Conservation (phyloP, 768 basidiomycete species). For the Podaxis sp. region DNA sequence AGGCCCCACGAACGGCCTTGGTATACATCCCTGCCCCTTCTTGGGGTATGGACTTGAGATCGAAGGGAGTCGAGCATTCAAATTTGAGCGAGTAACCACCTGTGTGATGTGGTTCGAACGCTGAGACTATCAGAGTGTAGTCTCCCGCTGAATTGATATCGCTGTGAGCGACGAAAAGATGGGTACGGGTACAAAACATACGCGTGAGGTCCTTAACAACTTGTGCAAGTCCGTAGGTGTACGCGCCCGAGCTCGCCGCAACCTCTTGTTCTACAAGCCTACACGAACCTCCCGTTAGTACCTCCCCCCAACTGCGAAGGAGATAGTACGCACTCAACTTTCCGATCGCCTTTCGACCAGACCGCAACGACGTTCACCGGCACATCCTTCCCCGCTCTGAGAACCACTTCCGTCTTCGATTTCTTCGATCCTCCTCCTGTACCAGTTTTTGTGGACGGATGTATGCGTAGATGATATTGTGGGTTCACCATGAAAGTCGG, state of each 20-base stretch:
- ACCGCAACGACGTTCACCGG: conserved; percentile 73
- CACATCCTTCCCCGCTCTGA: conserved; percentile 61
- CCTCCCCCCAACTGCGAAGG: neutral
- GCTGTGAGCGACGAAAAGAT: neutral
- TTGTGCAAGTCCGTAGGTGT: conserved; percentile 74
- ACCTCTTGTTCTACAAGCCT: conserved; percentile 70
- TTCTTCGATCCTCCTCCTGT: conserved; percentile 14
- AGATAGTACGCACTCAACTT: conserved; percentile 62
- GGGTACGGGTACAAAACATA: conserved; percentile 27
- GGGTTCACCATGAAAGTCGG: conserved; percentile 90
- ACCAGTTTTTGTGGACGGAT: conserved; percentile 28
- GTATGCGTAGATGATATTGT: conserved; percentile 73
- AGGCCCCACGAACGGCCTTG: conserved; percentile 66
- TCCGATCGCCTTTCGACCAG: conserved; percentile 74
- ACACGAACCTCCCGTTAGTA: neutral
- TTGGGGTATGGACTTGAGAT: conserved; percentile 64
- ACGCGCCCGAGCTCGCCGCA: conserved; percentile 73
- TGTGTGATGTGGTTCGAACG: conserved; percentile 72
- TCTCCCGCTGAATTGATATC: conserved; percentile 55
- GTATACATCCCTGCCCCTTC: conserved; percentile 93
- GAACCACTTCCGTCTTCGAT: conserved; percentile 42
- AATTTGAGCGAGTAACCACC: conserved; percentile 67
- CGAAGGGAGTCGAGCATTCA: conserved; percentile 60
- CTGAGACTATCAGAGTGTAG: conserved; percentile 83
- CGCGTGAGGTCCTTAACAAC: conserved; percentile 52